Percentiles rank a stretch among this genome's conserved stretches.
Conservation (phyloP, 2,329 filamentous ascomycete genomes). For the Thielaviopsis punctulata region DNA sequence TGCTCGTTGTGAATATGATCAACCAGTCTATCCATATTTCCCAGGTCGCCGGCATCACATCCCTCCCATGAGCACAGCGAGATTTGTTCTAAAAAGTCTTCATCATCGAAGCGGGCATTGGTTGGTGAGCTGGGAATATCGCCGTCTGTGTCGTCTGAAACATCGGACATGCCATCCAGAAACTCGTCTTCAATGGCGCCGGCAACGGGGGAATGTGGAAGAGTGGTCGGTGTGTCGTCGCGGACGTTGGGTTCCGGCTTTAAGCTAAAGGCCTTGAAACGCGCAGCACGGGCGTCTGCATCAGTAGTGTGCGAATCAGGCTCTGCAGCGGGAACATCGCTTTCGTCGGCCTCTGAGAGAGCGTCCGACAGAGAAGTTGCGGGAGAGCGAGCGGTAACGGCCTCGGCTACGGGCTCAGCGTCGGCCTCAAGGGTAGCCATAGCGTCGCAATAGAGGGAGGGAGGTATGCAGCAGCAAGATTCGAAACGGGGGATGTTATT, state of each 20-base stretch:
- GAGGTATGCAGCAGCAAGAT: not conserved
- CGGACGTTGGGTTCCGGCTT: conserved; percentile 25
- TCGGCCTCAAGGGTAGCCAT: conserved; percentile 7
- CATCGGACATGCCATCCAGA: conserved; percentile 45
- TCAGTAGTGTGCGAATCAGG: not conserved
- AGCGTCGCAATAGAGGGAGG: not conserved
- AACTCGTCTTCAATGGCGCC: conserved; percentile 28
- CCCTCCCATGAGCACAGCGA: conserved; percentile 65
- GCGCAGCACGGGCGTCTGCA: conserved; percentile 14
- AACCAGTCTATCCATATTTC: conserved; percentile 68
- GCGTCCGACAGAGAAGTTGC: conserved; percentile 3
- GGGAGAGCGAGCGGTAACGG: not conserved
- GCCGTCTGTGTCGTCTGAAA: conserved; percentile 82
- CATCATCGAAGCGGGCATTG: conserved; percentile 52
- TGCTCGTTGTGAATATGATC: conserved; percentile 83
- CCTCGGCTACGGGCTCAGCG: not conserved
- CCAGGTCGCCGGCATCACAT: conserved; percentile 51
- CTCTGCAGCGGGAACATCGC: not conserved
- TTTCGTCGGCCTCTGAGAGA: conserved; percentile 22
- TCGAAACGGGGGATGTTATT: not conserved
- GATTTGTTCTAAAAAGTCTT: conserved; percentile 61
- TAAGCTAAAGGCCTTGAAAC: conserved; percentile 29
- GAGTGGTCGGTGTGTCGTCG: conserved; percentile 29
- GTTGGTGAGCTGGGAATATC: conserved; percentile 58
- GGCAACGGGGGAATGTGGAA: conserved; percentile 16